These are phyloP conservation scores for Mucor plumbeus DNA, from an alignment of 371 early-diverging fungal species.

Conservation along the genomic window DNA sequence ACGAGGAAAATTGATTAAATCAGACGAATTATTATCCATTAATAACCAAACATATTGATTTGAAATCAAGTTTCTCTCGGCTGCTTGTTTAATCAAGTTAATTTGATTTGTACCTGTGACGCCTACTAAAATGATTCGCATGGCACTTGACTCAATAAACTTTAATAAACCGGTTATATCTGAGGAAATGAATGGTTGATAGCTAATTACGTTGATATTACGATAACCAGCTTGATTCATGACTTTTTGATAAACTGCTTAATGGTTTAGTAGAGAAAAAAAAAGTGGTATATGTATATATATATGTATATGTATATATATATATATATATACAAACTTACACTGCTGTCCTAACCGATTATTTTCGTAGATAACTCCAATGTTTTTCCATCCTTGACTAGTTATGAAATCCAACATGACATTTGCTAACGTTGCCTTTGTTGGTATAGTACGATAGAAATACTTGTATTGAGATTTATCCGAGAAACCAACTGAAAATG, in stretches of 20 bases:
- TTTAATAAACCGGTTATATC: conserved; percentile 26
- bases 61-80: conserved; percentile 28
- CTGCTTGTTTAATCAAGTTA: conserved; percentile 35
- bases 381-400: conserved; percentile 45
- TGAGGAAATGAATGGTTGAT: conserved; percentile 33
- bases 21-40: conserved; percentile 42
- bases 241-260: conserved; percentile 40
- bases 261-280: no score
- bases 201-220: conserved; percentile 34
- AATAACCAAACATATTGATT: conserved; percentile 54
- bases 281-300: no score
- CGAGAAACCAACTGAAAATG: conserved; percentile 40
- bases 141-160: conserved; percentile 33
- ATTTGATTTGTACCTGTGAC: conserved; percentile 37
- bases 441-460: conserved; percentile 58
- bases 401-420: conserved; percentile 41
- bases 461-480: conserved; percentile 43
- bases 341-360: conserved; percentile 52
- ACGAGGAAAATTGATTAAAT: conserved; percentile 26
- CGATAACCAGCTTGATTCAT: conserved; percentile 31
- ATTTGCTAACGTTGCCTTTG: conserved; percentile 43
- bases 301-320: no score
- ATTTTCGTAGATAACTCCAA: conserved; percentile 47
- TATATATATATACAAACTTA: conserved; percentile 18
- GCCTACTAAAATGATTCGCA: conserved; percentile 41